Percentiles rank a stretch among this genome's conserved stretches.
These are phyloP conservation scores for Plenodomus biglobosus DNA, from an alignment of 2,329 filamentous ascomycete genomes.

Conservation along the genomic window DNA sequence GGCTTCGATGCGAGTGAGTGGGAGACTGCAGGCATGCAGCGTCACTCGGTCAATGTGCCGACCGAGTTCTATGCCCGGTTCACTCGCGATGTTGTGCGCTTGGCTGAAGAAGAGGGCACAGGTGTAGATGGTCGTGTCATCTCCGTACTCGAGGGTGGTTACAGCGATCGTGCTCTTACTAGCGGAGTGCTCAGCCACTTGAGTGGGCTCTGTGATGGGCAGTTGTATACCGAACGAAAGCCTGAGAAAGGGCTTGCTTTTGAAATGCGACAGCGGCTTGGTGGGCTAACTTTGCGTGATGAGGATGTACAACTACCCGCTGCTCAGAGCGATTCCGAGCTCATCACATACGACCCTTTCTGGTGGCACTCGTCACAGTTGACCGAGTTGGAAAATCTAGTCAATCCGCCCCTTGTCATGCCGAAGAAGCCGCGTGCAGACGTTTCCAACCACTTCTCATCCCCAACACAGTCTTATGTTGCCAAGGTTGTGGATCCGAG, in stretches of 20 bases:
- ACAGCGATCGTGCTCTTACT: conserved; percentile 85
- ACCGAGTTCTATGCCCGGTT: conserved; percentile 95
- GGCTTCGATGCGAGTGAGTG: conserved; percentile 97
- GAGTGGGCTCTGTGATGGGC: conserved; percentile 71
- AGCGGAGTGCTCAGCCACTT: conserved; percentile 90
- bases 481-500: conserved; percentile 74
- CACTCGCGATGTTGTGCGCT: conserved; percentile 77
- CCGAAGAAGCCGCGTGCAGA: conserved; percentile 64
- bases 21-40: conserved; percentile 90
- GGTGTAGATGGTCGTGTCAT: conserved; percentile 81
- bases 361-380: conserved; percentile 50
- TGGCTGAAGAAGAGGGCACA: conserved; percentile 78
- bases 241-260: conserved; percentile 54
- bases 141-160: conserved; percentile 93
- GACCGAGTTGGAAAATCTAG: conserved; percentile 37
- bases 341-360: conserved; percentile 41
- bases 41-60: conserved; percentile 92
- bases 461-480: conserved; percentile 83
- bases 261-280: conserved; percentile 60
- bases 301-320: conserved; percentile 21
- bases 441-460: conserved; percentile 72
- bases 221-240: conserved; percentile 32
- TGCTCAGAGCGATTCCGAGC: conserved; percentile 19
- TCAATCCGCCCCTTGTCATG: conserved; percentile 36
- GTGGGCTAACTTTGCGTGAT: conserved; percentile 42